A percentile compares a stretch with the other conserved stretches of the same genome.
Evolutionary conservation across 345 rosid species (phyloP).

Genomic region (Salix suchowensis): DNA sequence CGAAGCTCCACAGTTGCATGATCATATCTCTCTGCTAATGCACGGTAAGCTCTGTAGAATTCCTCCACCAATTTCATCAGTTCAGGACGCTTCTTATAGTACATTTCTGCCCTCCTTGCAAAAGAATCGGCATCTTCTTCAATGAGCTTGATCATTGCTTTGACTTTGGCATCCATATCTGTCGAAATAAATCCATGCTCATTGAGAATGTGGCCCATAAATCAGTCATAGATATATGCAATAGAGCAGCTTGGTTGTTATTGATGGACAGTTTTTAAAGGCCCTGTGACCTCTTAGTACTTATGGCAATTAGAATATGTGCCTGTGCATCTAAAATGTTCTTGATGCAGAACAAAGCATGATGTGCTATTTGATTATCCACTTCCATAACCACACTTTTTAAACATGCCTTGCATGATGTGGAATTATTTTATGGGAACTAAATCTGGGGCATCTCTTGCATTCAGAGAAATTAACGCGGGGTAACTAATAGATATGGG

Average conservation of each 20-base stretch:
- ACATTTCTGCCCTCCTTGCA: conserved; percentile 88
- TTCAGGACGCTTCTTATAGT: conserved; percentile 79
- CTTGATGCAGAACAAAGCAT: neutral
- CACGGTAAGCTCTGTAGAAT: conserved; percentile 74
- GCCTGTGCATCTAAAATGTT: neutral
- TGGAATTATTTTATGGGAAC: no score
- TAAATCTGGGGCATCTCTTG: no score
- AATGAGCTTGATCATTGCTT: conserved; percentile 69
- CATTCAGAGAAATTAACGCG: neutral
- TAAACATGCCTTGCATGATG: neutral
- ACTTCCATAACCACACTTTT: neutral
- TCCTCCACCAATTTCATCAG: conserved; percentile 66
- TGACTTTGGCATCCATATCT: conserved; percentile 88
- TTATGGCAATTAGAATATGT: neutral
- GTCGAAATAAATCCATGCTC: neutral
- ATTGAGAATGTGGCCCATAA: neutral
- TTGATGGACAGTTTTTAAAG: neutral
- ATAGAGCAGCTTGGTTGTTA: neutral
- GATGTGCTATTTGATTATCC: neutral
- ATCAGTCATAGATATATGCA: neutral
- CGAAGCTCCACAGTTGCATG: conserved; percentile 60
- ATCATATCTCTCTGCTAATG: conserved; percentile 87
- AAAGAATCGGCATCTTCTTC: conserved; percentile 90
- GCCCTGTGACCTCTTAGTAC: neutral
- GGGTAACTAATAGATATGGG: neutral